These are phyloP conservation scores for Pseudozyma flocculosa DNA, from an alignment of 1,284 basidiomycete genomes.

Conservation along the genomic window DNA sequence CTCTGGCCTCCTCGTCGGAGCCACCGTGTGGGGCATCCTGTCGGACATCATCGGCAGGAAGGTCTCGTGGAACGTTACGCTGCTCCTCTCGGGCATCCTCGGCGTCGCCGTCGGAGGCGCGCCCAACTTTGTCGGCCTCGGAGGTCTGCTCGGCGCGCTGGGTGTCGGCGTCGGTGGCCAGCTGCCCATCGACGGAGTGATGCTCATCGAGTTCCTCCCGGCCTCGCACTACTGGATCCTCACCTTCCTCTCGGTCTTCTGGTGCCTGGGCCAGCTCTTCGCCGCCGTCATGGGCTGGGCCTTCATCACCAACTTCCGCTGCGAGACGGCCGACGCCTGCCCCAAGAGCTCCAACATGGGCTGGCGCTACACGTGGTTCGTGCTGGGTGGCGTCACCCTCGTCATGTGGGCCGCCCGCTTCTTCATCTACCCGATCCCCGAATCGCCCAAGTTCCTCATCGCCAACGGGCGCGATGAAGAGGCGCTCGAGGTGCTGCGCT, in stretches of 20 bases:
- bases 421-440: too few relatives aligned
- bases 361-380: slow-evolving; percentile 67
- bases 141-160: slow-evolving; percentile 63
- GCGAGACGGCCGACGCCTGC: slow-evolving; percentile 58
- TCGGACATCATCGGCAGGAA: slow-evolving; percentile 61
- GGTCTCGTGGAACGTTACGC: slow-evolving; percentile 66
- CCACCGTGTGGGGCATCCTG: slow-evolving; percentile 63
- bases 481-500: slow-evolving; percentile 70
- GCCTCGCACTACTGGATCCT: slow-evolving; percentile 63
- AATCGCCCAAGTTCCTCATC: too few relatives aligned
- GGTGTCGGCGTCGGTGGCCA: slow-evolving; percentile 67
- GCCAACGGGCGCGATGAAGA: too few relatives aligned
- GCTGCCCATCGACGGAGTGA: slow-evolving; percentile 49
- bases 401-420: too few relatives aligned
- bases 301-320: slow-evolving; percentile 63
- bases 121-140: slow-evolving; percentile 63
- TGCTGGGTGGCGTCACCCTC: slow-evolving; percentile 43
- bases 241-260: slow-evolving; percentile 69
- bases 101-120: slow-evolving; percentile 66
- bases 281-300: slow-evolving; percentile 52
- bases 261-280: slow-evolving; percentile 67
- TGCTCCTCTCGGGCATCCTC: slow-evolving; percentile 66
- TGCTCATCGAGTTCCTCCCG: slow-evolving; percentile 53
- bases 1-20: slow-evolving; percentile 66
- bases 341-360: slow-evolving; percentile 64